Conservation (phyloP, 2,329 filamentous ascomycete genomes). For the Neonectria neomacrospora region DNA sequence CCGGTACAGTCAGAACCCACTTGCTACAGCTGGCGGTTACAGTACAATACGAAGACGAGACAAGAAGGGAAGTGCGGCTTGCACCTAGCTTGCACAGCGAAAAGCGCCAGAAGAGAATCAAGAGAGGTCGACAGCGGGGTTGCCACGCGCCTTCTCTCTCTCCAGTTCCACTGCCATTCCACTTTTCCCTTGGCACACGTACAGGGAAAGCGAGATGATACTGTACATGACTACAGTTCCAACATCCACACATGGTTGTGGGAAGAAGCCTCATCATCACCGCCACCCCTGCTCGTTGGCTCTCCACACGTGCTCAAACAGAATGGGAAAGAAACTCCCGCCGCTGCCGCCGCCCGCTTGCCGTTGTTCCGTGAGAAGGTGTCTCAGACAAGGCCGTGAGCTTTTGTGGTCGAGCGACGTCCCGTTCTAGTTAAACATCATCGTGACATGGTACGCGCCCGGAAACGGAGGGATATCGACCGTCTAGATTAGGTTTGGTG, state of each 20-base stretch:
- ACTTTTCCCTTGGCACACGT: conserved; percentile 22
- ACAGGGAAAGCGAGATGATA: conserved; percentile 2
- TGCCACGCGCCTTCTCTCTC: conserved; percentile 23
- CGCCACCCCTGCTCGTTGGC: neutral
- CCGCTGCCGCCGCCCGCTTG: neutral
- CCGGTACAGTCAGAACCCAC: conserved; percentile 14
- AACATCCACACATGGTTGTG: conserved; percentile 1
- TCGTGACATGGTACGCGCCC: conserved; percentile 11
- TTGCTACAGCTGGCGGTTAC: neutral
- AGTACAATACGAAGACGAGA: too few relatives aligned
- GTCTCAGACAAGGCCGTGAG: neutral
- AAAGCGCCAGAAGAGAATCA: neutral
- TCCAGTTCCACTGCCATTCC: conserved; percentile 23
- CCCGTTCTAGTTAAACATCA: neutral
- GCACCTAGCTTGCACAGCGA: conserved; percentile 3
- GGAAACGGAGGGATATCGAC: conserved; percentile 25
- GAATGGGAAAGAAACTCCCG: conserved; percentile 1
- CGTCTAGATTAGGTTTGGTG: conserved; percentile 48
- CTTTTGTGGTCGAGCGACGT: conserved; percentile 1
- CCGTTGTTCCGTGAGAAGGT: neutral
- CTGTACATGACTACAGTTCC: neutral
- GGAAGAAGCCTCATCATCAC: conserved; percentile 5
- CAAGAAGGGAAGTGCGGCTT: conserved; percentile 5
- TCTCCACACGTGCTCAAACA: conserved; percentile 4
- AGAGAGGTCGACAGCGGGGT: conserved; percentile 18